Conservation (phyloP, 176 grass and related monocot genomes). For the Saccharum spontaneum region DNA sequence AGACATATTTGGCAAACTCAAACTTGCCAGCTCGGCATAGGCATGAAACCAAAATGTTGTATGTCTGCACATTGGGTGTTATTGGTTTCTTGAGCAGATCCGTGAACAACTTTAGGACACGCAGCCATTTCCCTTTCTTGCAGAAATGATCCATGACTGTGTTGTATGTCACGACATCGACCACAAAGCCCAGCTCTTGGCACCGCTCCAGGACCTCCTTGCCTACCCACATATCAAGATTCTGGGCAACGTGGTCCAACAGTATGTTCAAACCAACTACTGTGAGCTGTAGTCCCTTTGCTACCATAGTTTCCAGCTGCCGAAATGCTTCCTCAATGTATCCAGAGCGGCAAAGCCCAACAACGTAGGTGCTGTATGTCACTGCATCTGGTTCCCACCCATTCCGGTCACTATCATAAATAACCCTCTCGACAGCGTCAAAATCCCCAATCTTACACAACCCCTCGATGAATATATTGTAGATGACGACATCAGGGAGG, state of each 20-base stretch:
- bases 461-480: constrained; percentile 78
- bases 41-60: constrained; percentile 71
- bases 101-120: constrained; percentile 67
- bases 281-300: constrained; percentile 59
- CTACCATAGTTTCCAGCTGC: constrained; percentile 63
- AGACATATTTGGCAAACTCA: constrained; percentile 56
- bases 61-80: constrained; percentile 48
- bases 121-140: constrained; percentile 58
- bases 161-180: constrained; percentile 77
- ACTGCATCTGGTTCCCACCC: constrained; percentile 73
- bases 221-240: constrained; percentile 60
- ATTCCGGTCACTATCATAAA: constrained; percentile 42
- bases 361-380: constrained; percentile 88
- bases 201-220: constrained; percentile 64
- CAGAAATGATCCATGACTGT: constrained; percentile 79
- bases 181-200: constrained; percentile 73
- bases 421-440: constrained; percentile 44
- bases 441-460: constrained; percentile 67
- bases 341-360: constrained; percentile 62
- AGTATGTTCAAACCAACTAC: constrained; percentile 81
- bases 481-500: constrained; percentile 56
- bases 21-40: constrained; percentile 79
- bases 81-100: constrained; percentile 86
- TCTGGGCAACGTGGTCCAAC: constrained; percentile 48
- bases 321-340: constrained; percentile 44